Evolutionary conservation across 108 stramenopile species (phyloP).

Genomic region (Cyclotella sp.): DNA sequence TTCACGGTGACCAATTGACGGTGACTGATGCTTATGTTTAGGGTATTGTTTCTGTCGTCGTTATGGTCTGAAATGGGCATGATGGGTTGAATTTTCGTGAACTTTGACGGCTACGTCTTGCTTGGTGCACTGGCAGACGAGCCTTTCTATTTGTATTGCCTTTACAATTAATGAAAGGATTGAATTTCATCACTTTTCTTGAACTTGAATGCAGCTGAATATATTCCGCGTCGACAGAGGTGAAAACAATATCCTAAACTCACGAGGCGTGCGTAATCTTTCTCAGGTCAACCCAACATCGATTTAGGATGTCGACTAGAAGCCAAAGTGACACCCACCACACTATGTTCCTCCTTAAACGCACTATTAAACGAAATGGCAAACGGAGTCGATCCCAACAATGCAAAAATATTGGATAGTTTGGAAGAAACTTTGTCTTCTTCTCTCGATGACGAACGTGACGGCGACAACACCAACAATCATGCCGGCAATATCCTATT

Average conservation of each 20-base stretch:
- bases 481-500: constrained; percentile 10
- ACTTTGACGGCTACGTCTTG: no score
- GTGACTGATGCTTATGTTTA: no score
- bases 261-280: not conserved
- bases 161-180: no score
- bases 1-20: not conserved
- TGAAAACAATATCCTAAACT: not conserved
- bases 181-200: no score
- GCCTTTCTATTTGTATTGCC: no score
- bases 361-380: constrained; percentile 14
- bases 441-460: constrained; percentile 1
- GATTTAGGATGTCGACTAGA: constrained; percentile 11
- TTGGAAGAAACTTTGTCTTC: not conserved
- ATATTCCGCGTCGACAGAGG: not conserved
- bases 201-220: no score
- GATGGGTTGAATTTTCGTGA: no score
- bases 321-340: constrained; percentile 8
- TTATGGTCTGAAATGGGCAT: no score
- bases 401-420: not conserved
- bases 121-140: no score
- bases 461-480: constrained; percentile 15
- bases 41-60: no score
- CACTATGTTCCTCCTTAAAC: constrained; percentile 1
- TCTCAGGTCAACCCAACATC: not conserved
- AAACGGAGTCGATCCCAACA: constrained; percentile 5